These are phyloP conservation scores for Articulospora tetracladia DNA, from an alignment of 495 filamentous ascomycete species.

Conservation along the genomic window DNA sequence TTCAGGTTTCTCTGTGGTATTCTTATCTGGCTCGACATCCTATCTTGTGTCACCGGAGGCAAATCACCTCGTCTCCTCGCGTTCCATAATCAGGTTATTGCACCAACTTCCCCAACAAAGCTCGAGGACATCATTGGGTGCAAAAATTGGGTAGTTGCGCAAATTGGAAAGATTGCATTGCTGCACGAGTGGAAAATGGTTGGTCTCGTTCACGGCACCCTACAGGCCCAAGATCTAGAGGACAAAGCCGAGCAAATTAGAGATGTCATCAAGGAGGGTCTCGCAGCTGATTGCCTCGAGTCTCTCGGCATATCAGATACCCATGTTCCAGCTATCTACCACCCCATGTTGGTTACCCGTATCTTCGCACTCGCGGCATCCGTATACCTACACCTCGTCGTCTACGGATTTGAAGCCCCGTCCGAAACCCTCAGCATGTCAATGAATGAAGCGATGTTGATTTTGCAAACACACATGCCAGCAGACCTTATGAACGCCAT, in stretches of 20 bases:
- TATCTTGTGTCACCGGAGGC: constrained; percentile 14
- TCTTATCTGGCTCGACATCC: constrained; percentile 21
- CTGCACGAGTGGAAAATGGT: constrained; percentile 10
- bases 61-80: constrained; percentile 4
- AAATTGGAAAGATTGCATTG: constrained; percentile 13
- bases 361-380: constrained; percentile 11
- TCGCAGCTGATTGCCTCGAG: neutral
- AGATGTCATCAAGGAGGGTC: constrained; percentile 2
- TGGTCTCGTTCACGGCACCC: neutral
- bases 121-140: constrained; percentile 22
- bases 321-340: neutral
- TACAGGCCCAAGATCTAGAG: constrained; percentile 5
- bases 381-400: constrained; percentile 18
- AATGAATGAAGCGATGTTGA: constrained; percentile 2
- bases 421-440: neutral
- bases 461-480: constrained; percentile 13
- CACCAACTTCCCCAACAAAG: constrained; percentile 5
- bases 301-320: constrained; percentile 1
- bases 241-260: neutral
- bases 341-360: constrained; percentile 6
- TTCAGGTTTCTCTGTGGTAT: constrained; percentile 10
- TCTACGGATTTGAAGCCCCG: constrained; percentile 5
- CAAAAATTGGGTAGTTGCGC: constrained; percentile 14
- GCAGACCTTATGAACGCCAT: constrained; percentile 7
- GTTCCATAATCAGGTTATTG: constrained; percentile 1